phyloP scores from a whole-genome alignment of 768 basidiomycete species.

The Termitomyces sp. region DNA sequence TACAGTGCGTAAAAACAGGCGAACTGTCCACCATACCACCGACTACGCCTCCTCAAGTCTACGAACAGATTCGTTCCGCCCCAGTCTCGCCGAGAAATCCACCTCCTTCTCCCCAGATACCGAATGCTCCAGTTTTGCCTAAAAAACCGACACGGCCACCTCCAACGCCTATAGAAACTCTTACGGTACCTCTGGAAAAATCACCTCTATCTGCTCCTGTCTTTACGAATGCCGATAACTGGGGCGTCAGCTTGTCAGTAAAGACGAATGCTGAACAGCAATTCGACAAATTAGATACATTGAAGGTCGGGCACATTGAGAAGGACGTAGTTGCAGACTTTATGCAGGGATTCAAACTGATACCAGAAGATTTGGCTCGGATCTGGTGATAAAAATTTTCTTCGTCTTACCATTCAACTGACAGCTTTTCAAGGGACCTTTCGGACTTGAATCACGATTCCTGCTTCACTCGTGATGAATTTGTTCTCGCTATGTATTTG shows the following conservation, averaged over 20 bases:
- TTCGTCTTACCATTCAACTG: not conserved
- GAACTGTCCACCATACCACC: constrained; percentile 25
- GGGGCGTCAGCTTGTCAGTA: constrained; percentile 23
- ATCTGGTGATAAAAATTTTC: constrained; percentile 28
- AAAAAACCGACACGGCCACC: not conserved
- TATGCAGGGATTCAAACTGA: constrained; percentile 25
- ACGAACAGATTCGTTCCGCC: constrained; percentile 19
- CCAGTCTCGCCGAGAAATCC: constrained; percentile 1
- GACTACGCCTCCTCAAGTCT: constrained; percentile 24
- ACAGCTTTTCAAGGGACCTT: constrained; percentile 22
- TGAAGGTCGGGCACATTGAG: constrained; percentile 24
- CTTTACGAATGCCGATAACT: constrained; percentile 1
- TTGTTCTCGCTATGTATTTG: constrained; percentile 31
- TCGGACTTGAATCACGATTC: constrained; percentile 28
- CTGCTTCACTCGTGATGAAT: constrained; percentile 29
- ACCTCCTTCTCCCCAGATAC: constrained; percentile 5
- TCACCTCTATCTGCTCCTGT: not conserved
- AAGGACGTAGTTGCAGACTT: constrained; percentile 27
- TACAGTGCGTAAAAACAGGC: constrained; percentile 33
- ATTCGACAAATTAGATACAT: constrained; percentile 25
- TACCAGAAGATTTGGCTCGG: constrained; percentile 25
- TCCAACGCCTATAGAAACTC: not conserved
- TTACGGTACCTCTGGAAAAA: not conserved
- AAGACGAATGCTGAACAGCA: constrained; percentile 23
- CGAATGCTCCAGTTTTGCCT: not conserved